Base-by-base conservation (phyloP, 1,284 basidiomycete species). In the Sporisorium reilianum region DNA sequence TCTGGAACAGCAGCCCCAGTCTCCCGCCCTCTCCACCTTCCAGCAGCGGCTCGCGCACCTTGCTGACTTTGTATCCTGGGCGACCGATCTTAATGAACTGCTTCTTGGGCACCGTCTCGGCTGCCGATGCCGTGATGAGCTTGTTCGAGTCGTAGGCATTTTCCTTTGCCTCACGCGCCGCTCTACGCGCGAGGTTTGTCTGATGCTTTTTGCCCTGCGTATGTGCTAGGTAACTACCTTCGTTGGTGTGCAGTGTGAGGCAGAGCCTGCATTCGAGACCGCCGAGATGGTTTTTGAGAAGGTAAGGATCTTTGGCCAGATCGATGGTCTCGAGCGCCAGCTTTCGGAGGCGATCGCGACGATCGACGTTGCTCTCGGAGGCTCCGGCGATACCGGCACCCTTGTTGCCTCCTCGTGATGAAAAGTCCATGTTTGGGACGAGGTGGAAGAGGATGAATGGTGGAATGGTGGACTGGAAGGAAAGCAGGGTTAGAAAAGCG, bases 171-270 rank as follows among this genome's bases (percentile, higher is more conserved):
- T 99, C 97, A 61, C 91, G 90, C 12, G 96, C 96, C 0, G 97
- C 97, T 78, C 97, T 91, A 48, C 97, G 90, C 5, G 96, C 97
- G 36, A 99, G 90, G 84, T 99, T 99, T 1, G 96, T 97, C 85
- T 99, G 97, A 84, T 99, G 97, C 85, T 99, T 99, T 87, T 99
- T 99, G 30, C 97, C 97, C 87, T 99, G 97, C 0, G 97, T 99
- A 80, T 99, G 97, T 0, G 97, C 96, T 50, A 99, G 91, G 85
- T 99, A 99, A 22, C 95, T 97, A 26, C 97, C 97, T 87, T 99
- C 97, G 85, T 99, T 99, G 25, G 97, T 97, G 87, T 99, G 97
- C 7, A 99, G 89, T 0, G 97, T 99, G 40, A 99, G 87, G 85
- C 97, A 99, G 40, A 99, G 90, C 79, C 96, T 93, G 87, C 97